phyloP scores from a whole-genome alignment of 2,329 filamentous ascomycete genomes.

The Cryphonectria carpinicola region DNA sequence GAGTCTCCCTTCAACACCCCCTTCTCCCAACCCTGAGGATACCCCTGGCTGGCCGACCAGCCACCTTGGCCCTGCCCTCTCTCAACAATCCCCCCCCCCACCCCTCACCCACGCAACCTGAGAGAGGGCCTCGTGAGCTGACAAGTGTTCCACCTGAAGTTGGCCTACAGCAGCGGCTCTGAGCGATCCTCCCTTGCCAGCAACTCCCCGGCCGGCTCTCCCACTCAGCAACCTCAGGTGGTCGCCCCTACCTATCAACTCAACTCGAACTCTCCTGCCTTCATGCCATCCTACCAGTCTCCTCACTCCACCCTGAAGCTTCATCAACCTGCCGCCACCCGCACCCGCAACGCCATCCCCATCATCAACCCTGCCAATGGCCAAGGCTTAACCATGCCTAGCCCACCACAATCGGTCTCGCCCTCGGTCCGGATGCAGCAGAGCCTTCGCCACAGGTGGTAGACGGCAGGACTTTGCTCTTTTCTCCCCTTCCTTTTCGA shows the following conservation, averaged over 20 bases:
- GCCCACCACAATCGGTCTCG: constrained; percentile 76
- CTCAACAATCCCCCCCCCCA: neutral
- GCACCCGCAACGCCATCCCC: constrained; percentile 91
- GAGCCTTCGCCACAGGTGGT: constrained; percentile 58
- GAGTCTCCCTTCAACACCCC: constrained; percentile 47
- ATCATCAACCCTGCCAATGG: constrained; percentile 91
- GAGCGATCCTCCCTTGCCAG: constrained; percentile 95
- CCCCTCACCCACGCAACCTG: neutral
- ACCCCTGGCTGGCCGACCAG: neutral
- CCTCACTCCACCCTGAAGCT: constrained; percentile 74
- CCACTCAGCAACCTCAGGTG: constrained; percentile 83
- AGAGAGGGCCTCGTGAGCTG: constrained; percentile 30
- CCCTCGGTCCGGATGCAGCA: constrained; percentile 63
- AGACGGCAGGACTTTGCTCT: constrained; percentile 40
- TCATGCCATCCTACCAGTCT: constrained; percentile 67
- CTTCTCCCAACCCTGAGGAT: constrained; percentile 32
- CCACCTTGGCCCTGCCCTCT: neutral
- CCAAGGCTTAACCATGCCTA: constrained; percentile 77
- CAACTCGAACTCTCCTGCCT: constrained; percentile 68
- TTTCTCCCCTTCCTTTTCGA: constrained; percentile 37
- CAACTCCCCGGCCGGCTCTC: constrained; percentile 89
- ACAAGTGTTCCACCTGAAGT: constrained; percentile 50
- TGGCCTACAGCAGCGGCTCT: constrained; percentile 49
- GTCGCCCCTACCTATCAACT: constrained; percentile 79
- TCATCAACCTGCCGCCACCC: constrained; percentile 87